phyloP scores from a whole-genome alignment of 176 grass and related monocot species.

The Typha latifolia region DNA sequence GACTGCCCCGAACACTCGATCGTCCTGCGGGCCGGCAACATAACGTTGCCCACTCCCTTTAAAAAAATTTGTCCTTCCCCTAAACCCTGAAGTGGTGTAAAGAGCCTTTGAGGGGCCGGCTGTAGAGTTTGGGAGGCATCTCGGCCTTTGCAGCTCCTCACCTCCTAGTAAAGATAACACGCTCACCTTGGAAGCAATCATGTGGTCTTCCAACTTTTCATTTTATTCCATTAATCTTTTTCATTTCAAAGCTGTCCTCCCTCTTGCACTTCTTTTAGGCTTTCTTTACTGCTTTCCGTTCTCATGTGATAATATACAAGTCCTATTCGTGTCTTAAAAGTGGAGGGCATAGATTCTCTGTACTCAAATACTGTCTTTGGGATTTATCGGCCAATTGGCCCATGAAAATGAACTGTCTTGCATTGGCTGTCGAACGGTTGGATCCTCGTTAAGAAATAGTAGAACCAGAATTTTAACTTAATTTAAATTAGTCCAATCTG shows the following conservation, averaged over 20 bases:
- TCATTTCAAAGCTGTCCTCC: not conserved
- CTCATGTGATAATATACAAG: too few relatives aligned
- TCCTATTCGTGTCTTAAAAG: too few relatives aligned
- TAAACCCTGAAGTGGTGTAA: constrained; percentile 3
- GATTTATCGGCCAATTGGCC: too few relatives aligned
- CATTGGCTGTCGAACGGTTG: too few relatives aligned
- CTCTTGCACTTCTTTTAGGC: not conserved
- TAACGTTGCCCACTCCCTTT: not conserved
- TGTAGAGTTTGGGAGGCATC: not conserved
- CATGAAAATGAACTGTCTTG: too few relatives aligned
- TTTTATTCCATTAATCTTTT: constrained; percentile 9
- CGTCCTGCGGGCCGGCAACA: constrained; percentile 3
- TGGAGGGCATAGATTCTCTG: too few relatives aligned
- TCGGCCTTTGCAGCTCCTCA: not conserved
- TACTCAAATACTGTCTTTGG: too few relatives aligned
- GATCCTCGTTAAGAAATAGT: too few relatives aligned
- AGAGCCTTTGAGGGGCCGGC: constrained; percentile 4
- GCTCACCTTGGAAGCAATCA: constrained; percentile 12
- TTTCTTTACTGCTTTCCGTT: not conserved
- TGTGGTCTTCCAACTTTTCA: constrained; percentile 3
- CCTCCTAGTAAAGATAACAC: constrained; percentile 1
- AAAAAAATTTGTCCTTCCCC: constrained; percentile 9
- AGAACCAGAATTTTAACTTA: too few relatives aligned
- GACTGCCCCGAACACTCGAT: constrained; percentile 27
- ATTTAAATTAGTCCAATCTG: too few relatives aligned